Conservation (phyloP, 2,329 filamentous ascomycete species). For the Capronia epimyces region DNA sequence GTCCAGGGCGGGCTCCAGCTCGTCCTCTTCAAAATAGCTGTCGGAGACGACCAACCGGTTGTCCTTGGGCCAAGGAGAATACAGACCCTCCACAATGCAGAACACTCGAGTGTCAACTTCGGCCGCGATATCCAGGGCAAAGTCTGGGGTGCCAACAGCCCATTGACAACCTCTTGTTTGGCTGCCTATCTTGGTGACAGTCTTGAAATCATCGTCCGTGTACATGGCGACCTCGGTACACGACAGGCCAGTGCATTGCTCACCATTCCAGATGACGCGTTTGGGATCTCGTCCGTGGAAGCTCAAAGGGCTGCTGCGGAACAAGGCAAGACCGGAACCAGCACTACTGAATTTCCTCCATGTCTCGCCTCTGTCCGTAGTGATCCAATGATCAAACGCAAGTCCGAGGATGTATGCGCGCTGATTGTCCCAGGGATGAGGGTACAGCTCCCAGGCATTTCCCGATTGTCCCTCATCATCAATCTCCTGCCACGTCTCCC, state of each 20-base stretch:
- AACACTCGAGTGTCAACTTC: constrained; percentile 65
- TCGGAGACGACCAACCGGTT: constrained; percentile 77
- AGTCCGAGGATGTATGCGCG: constrained; percentile 75
- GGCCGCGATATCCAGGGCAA: constrained; percentile 52
- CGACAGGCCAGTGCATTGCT: constrained; percentile 57
- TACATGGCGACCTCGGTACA: constrained; percentile 64
- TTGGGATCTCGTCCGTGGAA: constrained; percentile 82
- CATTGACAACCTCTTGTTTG: constrained; percentile 72
- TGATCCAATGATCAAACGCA: constrained; percentile 70
- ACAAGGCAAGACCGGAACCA: constrained; percentile 52
- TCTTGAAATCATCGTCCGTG: constrained; percentile 79
- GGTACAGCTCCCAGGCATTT: constrained; percentile 57
- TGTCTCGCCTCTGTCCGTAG: constrained; percentile 71
- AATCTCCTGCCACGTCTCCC: constrained; percentile 66
- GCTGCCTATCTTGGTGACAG: constrained; percentile 55
- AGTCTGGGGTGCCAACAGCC: constrained; percentile 71
- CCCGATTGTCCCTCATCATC: constrained; percentile 57
- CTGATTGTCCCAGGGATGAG: constrained; percentile 72
- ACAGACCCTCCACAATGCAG: constrained; percentile 71
- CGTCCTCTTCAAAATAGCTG: constrained; percentile 65
- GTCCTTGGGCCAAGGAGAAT: constrained; percentile 65
- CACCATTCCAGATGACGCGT: constrained; percentile 78
- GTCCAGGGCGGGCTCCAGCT: constrained; percentile 69
- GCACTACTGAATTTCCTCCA: constrained; percentile 68
- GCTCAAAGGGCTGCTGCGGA: constrained; percentile 51